phyloP scores from a whole-genome alignment of 495 filamentous ascomycete species.

The Aspergillus biplanus region DNA sequence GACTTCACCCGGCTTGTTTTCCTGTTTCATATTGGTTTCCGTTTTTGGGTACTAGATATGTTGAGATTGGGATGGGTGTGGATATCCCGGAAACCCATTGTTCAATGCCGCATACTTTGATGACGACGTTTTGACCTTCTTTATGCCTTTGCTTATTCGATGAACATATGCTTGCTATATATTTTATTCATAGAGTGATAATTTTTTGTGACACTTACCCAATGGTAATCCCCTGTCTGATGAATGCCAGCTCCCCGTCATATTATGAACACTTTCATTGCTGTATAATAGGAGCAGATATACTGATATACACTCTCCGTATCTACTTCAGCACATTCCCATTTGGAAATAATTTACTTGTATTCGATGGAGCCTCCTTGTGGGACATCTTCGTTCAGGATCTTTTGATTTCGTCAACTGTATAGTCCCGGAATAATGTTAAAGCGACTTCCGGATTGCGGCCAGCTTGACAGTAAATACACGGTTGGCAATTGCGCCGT shows the following conservation, averaged over 20 bases:
- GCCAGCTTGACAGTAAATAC: conserved; percentile 45
- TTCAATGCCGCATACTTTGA: neutral
- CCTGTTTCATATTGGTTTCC: neutral
- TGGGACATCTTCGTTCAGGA: too few species aligned
- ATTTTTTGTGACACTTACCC: conserved; percentile 12
- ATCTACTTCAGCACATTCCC: too few species aligned
- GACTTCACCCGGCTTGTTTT: neutral
- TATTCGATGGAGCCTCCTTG: too few species aligned
- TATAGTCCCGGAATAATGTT: conserved; percentile 44
- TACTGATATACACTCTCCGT: neutral
- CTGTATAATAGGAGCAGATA: conserved; percentile 8
- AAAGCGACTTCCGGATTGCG: conserved; percentile 40
- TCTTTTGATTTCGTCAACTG: neutral
- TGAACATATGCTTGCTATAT: conserved; percentile 28
- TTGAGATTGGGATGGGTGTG: neutral
- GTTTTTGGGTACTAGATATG: neutral
- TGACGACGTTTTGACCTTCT: conserved; percentile 12
- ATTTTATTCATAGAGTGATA: conserved; percentile 24
- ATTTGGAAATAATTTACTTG: too few species aligned
- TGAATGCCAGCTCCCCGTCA: too few species aligned
- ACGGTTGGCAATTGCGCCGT: conserved; percentile 9
- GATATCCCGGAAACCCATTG: neutral
- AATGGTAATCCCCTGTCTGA: conserved; percentile 15
- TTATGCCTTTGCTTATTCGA: conserved; percentile 24
- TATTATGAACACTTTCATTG: neutral